A percentile compares a stretch with the other conserved stretches of the same genome.
These are phyloP conservation scores for Kodamaea fungicola DNA, from an alignment of 1,139 yeast species.

Conservation along the genomic window DNA sequence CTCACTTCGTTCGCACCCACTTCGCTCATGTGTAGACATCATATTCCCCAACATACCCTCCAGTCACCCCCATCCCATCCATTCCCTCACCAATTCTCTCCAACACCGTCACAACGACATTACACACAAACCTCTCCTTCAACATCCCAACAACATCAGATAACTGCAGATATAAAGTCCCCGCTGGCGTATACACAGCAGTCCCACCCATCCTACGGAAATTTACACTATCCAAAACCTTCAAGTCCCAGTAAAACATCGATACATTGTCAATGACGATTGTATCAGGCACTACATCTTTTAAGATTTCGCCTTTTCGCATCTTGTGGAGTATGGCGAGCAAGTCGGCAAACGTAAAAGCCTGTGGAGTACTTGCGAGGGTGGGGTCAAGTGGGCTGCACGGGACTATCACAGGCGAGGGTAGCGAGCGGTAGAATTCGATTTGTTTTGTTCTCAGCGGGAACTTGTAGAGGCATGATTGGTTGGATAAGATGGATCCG, in stretches of 20 bases:
- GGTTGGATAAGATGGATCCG: slow-evolving; percentile 1
- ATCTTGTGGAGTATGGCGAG: slow-evolving; percentile 2
- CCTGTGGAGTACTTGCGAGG: not conserved
- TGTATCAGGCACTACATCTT: slow-evolving; percentile 13
- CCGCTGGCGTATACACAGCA: slow-evolving; percentile 6
- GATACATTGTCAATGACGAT: slow-evolving; percentile 27
- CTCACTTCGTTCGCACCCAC: too few species aligned
- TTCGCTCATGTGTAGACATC: too few species aligned
- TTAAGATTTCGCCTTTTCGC: not conserved
- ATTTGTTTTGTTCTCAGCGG: slow-evolving; percentile 4
- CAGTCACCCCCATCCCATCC: slow-evolving; percentile 19
- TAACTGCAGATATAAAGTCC: slow-evolving; percentile 17
- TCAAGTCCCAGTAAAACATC: slow-evolving; percentile 32
- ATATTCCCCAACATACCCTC: not conserved
- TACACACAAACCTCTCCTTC: slow-evolving; percentile 22
- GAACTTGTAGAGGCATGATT: slow-evolving; percentile 11
- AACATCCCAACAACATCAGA: slow-evolving; percentile 12
- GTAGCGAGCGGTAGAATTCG: slow-evolving; percentile 3
- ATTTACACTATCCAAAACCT: slow-evolving; percentile 13
- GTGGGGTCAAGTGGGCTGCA: slow-evolving; percentile 3
- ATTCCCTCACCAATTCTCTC: slow-evolving; percentile 25
- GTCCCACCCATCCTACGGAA: slow-evolving; percentile 13
- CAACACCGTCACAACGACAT: slow-evolving; percentile 33
- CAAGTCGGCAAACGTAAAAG: slow-evolving; percentile 1
- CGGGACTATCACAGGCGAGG: slow-evolving; percentile 4